Evolutionary conservation across 495 filamentous ascomycete species (phyloP).

Genomic region (Cryomyces minteri): DNA sequence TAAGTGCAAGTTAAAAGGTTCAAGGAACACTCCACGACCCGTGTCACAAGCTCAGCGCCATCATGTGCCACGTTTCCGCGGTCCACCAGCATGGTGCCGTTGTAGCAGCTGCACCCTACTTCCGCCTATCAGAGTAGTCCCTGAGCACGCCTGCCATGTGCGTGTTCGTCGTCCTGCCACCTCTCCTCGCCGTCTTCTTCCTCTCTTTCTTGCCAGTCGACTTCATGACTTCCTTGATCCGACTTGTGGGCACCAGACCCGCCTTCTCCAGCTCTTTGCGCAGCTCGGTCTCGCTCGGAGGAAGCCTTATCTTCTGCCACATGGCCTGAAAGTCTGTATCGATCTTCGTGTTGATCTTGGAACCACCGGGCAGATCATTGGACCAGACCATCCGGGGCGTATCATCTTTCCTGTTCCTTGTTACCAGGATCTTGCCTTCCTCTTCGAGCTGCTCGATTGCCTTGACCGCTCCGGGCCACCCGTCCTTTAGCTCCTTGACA

Average conservation of each 20-base stretch:
- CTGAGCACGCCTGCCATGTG: slow-evolving; percentile 82
- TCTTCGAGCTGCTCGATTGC: slow-evolving; percentile 61
- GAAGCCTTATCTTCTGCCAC: slow-evolving; percentile 69
- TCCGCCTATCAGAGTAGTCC: slow-evolving; percentile 56
- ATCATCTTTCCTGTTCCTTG: slow-evolving; percentile 84
- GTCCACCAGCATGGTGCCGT: no score
- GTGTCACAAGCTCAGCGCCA: no score
- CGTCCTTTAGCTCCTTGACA: slow-evolving; percentile 83
- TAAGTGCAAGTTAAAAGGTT: no score
- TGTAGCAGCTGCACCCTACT: slow-evolving; percentile 3
- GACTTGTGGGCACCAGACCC: slow-evolving; percentile 24
- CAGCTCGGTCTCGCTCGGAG: slow-evolving; percentile 47
- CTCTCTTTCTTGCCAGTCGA: slow-evolving; percentile 46
- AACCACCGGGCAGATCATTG: slow-evolving; percentile 34
- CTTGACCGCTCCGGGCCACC: slow-evolving; percentile 69
- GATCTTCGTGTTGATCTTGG: slow-evolving; percentile 52
- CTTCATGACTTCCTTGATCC: slow-evolving; percentile 36
- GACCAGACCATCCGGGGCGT: slow-evolving; percentile 72
- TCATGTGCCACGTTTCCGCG: no score
- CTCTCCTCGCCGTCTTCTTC: slow-evolving; percentile 44
- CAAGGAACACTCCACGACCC: no score
- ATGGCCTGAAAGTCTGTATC: slow-evolving; percentile 66
- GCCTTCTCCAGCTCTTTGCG: slow-evolving; percentile 32
- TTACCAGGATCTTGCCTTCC: slow-evolving; percentile 62
- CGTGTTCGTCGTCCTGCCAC: slow-evolving; percentile 75